Conservation (phyloP, 2,329 filamentous ascomycete species). For the Beauveria bassiana region DNA sequence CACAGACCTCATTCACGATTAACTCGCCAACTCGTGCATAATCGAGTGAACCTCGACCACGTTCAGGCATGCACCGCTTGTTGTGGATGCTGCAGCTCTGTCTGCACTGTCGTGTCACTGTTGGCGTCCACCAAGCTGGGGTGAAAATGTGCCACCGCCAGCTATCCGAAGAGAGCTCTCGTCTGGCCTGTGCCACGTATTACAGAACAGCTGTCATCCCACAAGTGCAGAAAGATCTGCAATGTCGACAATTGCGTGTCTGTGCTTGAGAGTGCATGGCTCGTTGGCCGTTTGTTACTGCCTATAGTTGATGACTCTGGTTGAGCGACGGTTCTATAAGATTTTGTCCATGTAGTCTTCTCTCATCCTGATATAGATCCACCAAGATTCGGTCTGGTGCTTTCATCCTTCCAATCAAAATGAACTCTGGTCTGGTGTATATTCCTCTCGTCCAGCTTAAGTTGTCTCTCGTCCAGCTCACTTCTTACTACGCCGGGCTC, state of each 20-base stretch:
- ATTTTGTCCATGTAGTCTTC: not conserved
- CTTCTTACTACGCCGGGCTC: too few relatives aligned
- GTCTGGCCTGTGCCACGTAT: constrained; percentile 2
- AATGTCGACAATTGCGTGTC: not conserved
- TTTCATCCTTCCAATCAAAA: not conserved
- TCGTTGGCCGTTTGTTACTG: not conserved
- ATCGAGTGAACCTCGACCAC: not conserved
- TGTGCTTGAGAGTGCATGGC: not conserved
- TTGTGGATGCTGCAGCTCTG: not conserved
- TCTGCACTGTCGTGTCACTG: constrained; percentile 1
- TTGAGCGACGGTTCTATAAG: not conserved
- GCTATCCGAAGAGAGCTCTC: constrained; percentile 2
- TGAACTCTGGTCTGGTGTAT: not conserved
- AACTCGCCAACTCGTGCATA: not conserved
- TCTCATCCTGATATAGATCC: not conserved
- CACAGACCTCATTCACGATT: not conserved
- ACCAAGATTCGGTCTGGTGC: not conserved
- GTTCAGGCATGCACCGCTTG: not conserved
- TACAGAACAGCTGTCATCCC: constrained; percentile 3
- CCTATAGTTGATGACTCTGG: not conserved
- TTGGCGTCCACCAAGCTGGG: not conserved
- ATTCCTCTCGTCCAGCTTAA: not conserved
- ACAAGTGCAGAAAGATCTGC: not conserved
- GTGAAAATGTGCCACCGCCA: not conserved
- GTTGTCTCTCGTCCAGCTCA: not conserved